phyloP scores from a whole-genome alignment of 345 rosid genomes.

The Abelmoschus esculentus region DNA sequence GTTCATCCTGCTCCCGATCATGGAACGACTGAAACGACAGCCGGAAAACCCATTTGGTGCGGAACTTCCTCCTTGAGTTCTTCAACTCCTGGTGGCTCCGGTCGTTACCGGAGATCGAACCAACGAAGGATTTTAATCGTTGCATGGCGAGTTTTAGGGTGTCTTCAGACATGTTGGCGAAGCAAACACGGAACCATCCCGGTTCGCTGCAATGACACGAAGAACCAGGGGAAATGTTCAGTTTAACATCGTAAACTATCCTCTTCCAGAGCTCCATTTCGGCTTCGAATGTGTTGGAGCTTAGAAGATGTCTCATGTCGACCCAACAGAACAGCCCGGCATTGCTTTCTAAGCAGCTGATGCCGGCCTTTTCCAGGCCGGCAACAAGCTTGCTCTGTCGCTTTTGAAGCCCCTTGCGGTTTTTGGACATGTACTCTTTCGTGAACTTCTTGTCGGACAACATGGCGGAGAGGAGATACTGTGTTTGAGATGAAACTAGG shows the following conservation, averaged over 20 bases:
- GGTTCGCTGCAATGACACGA: conserved; percentile 79
- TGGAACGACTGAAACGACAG: conserved; percentile 45
- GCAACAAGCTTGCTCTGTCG: conserved; percentile 42
- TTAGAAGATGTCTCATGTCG: conserved; percentile 66
- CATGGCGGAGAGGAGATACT: conserved; percentile 53
- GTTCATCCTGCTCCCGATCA: conserved; percentile 50
- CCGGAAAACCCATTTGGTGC: conserved; percentile 68
- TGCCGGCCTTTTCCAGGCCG: conserved; percentile 55
- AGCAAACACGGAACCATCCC: conserved; percentile 72
- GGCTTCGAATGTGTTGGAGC: conserved; percentile 61
- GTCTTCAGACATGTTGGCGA: conserved; percentile 72
- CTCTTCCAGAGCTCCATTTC: conserved; percentile 72
- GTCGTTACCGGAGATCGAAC: conserved; percentile 22
- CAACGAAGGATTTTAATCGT: conserved; percentile 48
- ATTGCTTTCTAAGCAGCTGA: conserved; percentile 49
- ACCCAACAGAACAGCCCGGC: conserved; percentile 82
- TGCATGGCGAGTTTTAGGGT: conserved; percentile 53
- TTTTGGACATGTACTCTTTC: conserved; percentile 45
- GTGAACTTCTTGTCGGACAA: conserved; percentile 70
- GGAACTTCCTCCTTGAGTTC: conserved; percentile 42
- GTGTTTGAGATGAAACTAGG: conserved; percentile 73
- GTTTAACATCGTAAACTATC: conserved; percentile 56
- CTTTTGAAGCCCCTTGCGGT: conserved; percentile 42
- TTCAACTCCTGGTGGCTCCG: conserved; percentile 44
- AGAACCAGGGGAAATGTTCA: conserved; percentile 62